phyloP scores from a whole-genome alignment of 2,329 filamentous ascomycete species.

The Cercospora sesami region DNA sequence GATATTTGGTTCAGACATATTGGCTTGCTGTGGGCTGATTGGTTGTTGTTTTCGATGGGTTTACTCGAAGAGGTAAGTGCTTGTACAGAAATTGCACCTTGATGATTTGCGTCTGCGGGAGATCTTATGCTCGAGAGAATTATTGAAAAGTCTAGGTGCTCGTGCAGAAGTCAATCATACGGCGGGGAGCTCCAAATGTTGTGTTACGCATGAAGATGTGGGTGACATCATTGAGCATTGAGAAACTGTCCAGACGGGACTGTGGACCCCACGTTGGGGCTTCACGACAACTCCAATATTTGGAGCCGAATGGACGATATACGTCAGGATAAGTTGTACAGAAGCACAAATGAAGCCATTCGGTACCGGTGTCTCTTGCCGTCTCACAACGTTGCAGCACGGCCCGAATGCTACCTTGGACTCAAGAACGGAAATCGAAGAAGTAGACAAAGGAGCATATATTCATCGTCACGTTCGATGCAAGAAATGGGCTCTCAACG shows the following conservation, averaged over 20 bases:
- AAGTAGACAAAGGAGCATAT: no score
- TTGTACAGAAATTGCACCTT: not conserved
- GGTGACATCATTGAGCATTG: not conserved
- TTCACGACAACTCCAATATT: not conserved
- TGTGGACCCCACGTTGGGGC: not conserved
- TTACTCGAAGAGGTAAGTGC: not conserved
- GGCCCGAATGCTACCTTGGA: no score
- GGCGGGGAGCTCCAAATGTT: not conserved
- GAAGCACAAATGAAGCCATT: not conserved
- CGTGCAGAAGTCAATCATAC: not conserved
- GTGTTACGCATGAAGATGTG: not conserved
- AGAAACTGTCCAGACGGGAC: not conserved
- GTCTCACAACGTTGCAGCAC: no score
- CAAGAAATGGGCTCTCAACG: no score
- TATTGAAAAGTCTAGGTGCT: not conserved
- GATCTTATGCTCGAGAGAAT: not conserved
- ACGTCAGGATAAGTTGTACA: not conserved
- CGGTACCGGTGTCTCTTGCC: no score
- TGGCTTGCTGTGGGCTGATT: slow-evolving; percentile 8
- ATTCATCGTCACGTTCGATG: no score
- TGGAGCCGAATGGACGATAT: not conserved
- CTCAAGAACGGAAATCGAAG: no score
- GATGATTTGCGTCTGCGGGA: slow-evolving; percentile 5
- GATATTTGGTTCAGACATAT: slow-evolving; percentile 28
- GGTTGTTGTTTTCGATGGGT: not conserved